Conservation (phyloP, 75 land plant species). For the Adiantum capillusveneris region DNA sequence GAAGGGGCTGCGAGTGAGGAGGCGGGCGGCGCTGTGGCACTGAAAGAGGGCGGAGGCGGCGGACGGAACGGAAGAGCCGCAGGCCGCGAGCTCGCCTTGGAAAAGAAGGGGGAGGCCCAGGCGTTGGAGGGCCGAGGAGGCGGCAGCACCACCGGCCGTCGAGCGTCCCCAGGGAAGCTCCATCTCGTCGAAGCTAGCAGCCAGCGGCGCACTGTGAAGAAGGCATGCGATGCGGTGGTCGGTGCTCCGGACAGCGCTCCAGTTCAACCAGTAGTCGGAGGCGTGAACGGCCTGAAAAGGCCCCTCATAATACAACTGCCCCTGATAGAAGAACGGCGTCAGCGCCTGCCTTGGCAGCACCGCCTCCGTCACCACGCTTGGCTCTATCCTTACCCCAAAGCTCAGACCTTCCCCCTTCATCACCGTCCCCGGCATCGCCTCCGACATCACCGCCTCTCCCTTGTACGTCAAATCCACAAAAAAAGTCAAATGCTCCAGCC, state of each 20-base stretch:
- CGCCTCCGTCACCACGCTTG: slow-evolving; percentile 2
- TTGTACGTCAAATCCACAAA: slow-evolving; percentile 5
- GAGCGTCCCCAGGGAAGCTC: not conserved
- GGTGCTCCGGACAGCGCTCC: slow-evolving; percentile 8
- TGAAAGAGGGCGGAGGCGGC: not conserved
- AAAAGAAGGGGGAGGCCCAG: not conserved
- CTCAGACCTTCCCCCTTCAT: not conserved
- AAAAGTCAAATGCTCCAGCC: slow-evolving; percentile 8
- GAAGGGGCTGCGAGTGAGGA: not conserved
- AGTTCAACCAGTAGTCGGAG: slow-evolving; percentile 5
- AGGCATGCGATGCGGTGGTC: slow-evolving; percentile 5
- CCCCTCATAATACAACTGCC: slow-evolving; percentile 3
- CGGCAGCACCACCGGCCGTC: not conserved
- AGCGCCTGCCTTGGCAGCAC: slow-evolving; percentile 6
- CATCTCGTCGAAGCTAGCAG: not conserved
- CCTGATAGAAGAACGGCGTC: slow-evolving; percentile 6
- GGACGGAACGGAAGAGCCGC: not conserved
- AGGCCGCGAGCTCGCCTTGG: not conserved
- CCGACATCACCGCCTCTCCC: not conserved
- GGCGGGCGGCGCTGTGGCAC: not conserved
- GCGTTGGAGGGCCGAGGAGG: too few relatives aligned
- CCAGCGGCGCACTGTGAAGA: not conserved
- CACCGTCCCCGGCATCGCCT: slow-evolving; percentile 2
- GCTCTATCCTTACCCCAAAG: not conserved
- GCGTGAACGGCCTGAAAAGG: slow-evolving; percentile 4